These are phyloP conservation scores for Andrographis paniculata DNA, from an alignment of 305 asterid species.

Conservation along the genomic window DNA sequence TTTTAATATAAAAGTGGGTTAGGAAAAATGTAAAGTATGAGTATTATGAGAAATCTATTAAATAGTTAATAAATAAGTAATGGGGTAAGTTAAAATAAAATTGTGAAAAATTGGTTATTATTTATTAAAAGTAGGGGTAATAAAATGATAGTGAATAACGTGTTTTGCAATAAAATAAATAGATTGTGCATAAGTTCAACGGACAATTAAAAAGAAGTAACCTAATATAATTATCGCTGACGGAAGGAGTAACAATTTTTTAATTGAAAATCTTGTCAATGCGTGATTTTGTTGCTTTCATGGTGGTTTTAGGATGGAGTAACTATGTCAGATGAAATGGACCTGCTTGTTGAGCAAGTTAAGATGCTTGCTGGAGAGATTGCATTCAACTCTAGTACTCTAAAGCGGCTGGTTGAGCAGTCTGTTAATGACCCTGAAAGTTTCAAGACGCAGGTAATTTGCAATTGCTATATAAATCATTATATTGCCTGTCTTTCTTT, in stretches of 20 bases:
- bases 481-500: background rate
- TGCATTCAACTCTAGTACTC: constrained; percentile 83
- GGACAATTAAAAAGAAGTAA: no score
- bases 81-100: no score
- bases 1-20: no score
- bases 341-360: constrained; percentile 85
- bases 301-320: constrained; percentile 47
- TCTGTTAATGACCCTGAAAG: constrained; percentile 74
- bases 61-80: no score
- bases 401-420: constrained; percentile 81
- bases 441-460: constrained; percentile 59
- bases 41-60: no score
- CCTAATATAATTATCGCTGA: no score
- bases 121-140: no score
- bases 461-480: background rate
- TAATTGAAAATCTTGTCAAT: constrained; percentile 6
- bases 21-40: no score
- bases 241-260: background rate
- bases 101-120: no score
- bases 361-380: constrained; percentile 99
- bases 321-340: constrained; percentile 72
- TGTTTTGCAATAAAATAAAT: no score
- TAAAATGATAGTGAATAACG: no score
- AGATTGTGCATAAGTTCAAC: no score
- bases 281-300: constrained; percentile 5